A percentile compares a stretch with the other conserved stretches of the same genome.
Evolutionary conservation across 345 rosid genomes (phyloP).

Genomic region (Linum lewisii): DNA sequence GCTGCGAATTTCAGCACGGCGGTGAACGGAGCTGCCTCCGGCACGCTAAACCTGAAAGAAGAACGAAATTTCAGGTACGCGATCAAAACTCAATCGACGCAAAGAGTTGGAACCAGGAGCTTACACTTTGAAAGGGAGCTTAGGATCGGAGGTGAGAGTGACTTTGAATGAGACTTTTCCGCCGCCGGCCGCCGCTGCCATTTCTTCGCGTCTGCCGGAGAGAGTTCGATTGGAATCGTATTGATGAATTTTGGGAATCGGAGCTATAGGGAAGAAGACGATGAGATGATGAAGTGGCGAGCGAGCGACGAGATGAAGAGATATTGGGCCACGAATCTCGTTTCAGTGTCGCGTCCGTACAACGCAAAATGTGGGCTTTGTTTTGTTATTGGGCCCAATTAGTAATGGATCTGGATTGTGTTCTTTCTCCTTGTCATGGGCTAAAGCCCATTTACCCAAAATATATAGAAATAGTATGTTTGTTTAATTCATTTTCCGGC

Average conservation of each 20-base stretch:
- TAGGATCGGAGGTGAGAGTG: slow-evolving; percentile 94
- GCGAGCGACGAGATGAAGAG: too few species aligned
- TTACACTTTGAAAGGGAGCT: slow-evolving; percentile 97
- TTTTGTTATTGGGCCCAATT: not conserved
- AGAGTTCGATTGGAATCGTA: not conserved
- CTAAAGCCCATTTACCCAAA: too few species aligned
- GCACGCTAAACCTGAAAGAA: slow-evolving; percentile 75
- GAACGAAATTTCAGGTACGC: not conserved
- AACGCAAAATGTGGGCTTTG: too few species aligned
- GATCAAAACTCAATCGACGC: not conserved
- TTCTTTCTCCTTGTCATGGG: too few species aligned
- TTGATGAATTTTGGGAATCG: not conserved
- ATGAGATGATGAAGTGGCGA: not conserved
- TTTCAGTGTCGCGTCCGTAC: not conserved
- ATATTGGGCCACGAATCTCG: not conserved
- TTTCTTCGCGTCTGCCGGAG: slow-evolving; percentile 10
- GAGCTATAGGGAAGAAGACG: not conserved
- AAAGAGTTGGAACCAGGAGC: not conserved
- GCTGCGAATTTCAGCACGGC: slow-evolving; percentile 92
- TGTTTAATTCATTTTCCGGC: too few species aligned
- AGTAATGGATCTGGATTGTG: too few species aligned
- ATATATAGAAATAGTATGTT: too few species aligned
- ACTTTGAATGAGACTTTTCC: slow-evolving; percentile 94
- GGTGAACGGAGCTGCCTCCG: slow-evolving; percentile 96
- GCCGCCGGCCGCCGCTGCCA: slow-evolving; percentile 53